Base-by-base conservation (phyloP, 768 basidiomycete species). In the Grammothele lineata region DNA sequence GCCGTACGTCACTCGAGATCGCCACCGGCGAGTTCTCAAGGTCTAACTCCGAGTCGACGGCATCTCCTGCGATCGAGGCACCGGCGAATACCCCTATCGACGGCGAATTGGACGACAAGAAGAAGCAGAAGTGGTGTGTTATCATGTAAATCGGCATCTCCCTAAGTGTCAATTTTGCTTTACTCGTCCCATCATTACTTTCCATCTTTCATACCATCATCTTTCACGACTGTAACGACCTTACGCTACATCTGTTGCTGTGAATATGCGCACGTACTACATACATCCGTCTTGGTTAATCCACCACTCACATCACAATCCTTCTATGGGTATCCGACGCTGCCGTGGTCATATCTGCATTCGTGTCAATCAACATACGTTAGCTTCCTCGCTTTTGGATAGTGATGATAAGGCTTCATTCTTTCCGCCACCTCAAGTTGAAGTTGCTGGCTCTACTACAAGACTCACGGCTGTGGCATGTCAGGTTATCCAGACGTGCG, bases 11-110 rank as follows among this genome's bases (percentile, higher is more conserved):
- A 7, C 52, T 78, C 32, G 78, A 79, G 45, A 64, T 69, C 42
- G 78, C 76, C 11, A 62, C 66, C 44, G 78, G 77, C 44, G 74
- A 76, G 57, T 78, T 80, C 40, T 42, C 59, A 14, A 58, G 52
- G 51, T 55, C 21, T 32, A 41, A 45, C 6, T 30, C 40, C 3
- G 48, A 47, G 15, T 27, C 39, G 35, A 8, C 7, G 0, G 35
- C 37, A 18, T 51, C 53, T 3, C 46, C 55, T 17, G 48, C 46
- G 5, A 17, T 57, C 33, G 62, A 57, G 36, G 53, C 42, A 1
- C 55, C 60, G 1, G 45, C 51, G 19, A 57, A 55, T 26, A 56
- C 59, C 25, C 54, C 53, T 21, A 25, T 56, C 12, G 55, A 57
- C 39, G 53, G 50, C 22, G 40, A 43, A 25, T 47, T 48, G 24